Evolutionary conservation across 2,329 filamentous ascomycete genomes (phyloP).

Genomic region (Daldinia sp.): DNA sequence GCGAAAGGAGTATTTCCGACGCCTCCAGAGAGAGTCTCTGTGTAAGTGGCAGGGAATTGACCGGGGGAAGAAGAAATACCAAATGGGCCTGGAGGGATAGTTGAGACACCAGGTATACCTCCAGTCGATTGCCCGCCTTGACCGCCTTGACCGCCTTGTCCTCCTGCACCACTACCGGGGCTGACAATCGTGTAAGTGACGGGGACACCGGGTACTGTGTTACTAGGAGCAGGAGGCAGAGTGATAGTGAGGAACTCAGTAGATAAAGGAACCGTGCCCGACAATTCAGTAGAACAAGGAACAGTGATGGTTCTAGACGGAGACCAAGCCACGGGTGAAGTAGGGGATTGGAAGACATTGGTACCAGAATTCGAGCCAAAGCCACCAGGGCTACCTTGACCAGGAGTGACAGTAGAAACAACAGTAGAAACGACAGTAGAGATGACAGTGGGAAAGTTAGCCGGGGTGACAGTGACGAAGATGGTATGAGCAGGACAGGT

Average conservation of each 20-base stretch:
- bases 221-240: constrained; percentile 41
- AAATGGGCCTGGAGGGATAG: constrained; percentile 44
- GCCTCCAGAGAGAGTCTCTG: constrained; percentile 33
- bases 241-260: constrained; percentile 49
- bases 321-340: constrained; percentile 42
- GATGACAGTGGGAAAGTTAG: constrained; percentile 47
- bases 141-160: constrained; percentile 41
- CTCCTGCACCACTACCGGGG: constrained; percentile 30
- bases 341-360: constrained; percentile 33
- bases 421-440: constrained; percentile 53
- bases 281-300: constrained; percentile 35
- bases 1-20: constrained; percentile 39
- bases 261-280: constrained; percentile 44
- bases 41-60: constrained; percentile 35
- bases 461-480: constrained; percentile 61
- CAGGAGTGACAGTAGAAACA: constrained; percentile 43
- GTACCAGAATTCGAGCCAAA: constrained; percentile 37
- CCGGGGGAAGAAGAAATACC: constrained; percentile 42
- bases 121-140: constrained; percentile 37
- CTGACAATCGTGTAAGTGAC: constrained; percentile 48
- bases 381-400: constrained; percentile 31
- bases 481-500: constrained; percentile 61
- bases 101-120: constrained; percentile 30
- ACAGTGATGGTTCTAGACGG: constrained; percentile 41
- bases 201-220: constrained; percentile 35